These are phyloP conservation scores for Taiwanofungus camphoratus DNA, from an alignment of 1,284 basidiomycete species.

Conservation along the genomic window DNA sequence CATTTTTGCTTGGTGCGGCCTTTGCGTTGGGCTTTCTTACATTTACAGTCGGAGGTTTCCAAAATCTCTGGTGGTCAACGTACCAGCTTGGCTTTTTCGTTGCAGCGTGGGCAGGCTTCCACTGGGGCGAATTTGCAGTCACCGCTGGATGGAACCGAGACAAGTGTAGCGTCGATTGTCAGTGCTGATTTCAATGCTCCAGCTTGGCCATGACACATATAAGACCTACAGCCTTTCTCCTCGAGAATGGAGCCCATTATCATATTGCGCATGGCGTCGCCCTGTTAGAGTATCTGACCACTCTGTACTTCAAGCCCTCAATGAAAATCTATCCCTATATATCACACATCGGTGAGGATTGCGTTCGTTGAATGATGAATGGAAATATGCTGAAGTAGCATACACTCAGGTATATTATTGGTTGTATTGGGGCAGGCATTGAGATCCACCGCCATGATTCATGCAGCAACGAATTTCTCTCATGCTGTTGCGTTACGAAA, in stretches of 20 bases:
- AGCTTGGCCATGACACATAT: neutral
- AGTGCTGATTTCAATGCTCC: constrained; percentile 29
- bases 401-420: constrained; percentile 62
- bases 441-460: constrained; percentile 91
- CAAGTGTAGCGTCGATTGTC: constrained; percentile 91
- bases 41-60: constrained; percentile 42
- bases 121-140: constrained; percentile 92
- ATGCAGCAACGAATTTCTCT: constrained; percentile 90
- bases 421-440: constrained; percentile 72
- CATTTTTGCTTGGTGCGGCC: constrained; percentile 65
- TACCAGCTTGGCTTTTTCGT: constrained; percentile 81
- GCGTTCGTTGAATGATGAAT: too few relatives aligned
- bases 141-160: constrained; percentile 94
- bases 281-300: constrained; percentile 75
- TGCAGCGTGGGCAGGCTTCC: constrained; percentile 80
- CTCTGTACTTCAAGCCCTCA: constrained; percentile 59
- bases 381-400: too few relatives aligned
- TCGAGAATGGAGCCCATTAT: constrained; percentile 88
- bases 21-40: constrained; percentile 52
- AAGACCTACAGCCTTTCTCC: constrained; percentile 69
- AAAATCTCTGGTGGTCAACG: constrained; percentile 56
- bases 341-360: constrained; percentile 48
- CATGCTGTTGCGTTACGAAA: constrained; percentile 81
- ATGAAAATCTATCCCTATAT: constrained; percentile 51
- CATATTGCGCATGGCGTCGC: constrained; percentile 82